Evolutionary conservation across 768 basidiomycete species (phyloP).

Genomic region (Tylopilus sp.): DNA sequence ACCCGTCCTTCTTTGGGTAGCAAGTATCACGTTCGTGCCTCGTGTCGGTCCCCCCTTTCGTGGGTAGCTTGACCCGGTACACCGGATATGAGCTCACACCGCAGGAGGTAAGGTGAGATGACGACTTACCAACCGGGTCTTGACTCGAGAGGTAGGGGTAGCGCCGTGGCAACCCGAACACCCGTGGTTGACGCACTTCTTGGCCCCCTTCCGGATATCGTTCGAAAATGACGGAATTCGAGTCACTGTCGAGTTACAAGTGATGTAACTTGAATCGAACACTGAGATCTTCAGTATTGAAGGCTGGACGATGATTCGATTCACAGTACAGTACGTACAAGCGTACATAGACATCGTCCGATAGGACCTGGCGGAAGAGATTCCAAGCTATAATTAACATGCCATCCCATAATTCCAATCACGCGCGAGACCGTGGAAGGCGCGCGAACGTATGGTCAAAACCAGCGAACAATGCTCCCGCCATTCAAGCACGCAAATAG

Average conservation of each 20-base stretch:
- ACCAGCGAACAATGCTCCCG: conserved; percentile 19
- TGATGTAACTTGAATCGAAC: neutral
- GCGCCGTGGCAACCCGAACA: conserved; percentile 9
- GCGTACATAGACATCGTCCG: neutral
- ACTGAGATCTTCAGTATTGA: too few relatives aligned
- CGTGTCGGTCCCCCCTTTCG: conserved; percentile 11
- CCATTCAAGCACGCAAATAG: conserved; percentile 1
- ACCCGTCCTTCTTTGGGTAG: neutral
- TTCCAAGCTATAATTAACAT: conserved; percentile 5
- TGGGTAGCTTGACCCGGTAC: conserved; percentile 15
- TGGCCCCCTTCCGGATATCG: neutral
- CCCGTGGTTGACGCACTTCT: neutral
- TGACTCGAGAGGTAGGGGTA: conserved; percentile 12
- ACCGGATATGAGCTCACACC: conserved; percentile 4
- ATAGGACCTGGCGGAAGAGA: conserved; percentile 1
- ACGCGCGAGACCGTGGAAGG: conserved; percentile 1
- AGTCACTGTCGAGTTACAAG: neutral
- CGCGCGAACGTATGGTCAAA: conserved; percentile 8
- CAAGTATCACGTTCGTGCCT: conserved; percentile 8
- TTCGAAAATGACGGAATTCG: neutral
- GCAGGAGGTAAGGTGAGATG: conserved; percentile 10
- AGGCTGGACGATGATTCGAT: neutral
- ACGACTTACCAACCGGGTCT: conserved; percentile 5
- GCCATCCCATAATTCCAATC: conserved; percentile 9
- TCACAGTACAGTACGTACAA: too few relatives aligned